phyloP scores from a whole-genome alignment of 163 green algal genomes.

The Scenedesmus sp. region DNA sequence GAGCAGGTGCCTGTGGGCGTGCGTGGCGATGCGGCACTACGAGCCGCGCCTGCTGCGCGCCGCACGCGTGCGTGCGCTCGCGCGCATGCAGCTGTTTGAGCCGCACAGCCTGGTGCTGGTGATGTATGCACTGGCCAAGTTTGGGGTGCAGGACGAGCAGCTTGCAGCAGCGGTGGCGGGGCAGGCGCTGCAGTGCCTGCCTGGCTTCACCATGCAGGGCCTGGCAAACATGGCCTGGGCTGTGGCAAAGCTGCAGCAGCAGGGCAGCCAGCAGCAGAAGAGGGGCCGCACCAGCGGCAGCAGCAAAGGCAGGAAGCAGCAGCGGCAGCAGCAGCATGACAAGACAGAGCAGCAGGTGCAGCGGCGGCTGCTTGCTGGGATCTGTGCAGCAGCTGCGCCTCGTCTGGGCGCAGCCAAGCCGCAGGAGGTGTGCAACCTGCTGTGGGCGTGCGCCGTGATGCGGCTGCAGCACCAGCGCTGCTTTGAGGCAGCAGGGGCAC shows the following conservation, averaged over 20 bases:
- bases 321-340: background rate
- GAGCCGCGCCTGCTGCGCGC: constrained; percentile 50
- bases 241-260: constrained; percentile 19
- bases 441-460: constrained; percentile 47
- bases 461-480: background rate
- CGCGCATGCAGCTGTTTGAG: constrained; percentile 20
- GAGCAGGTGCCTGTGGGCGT: constrained; percentile 23
- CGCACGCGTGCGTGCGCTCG: constrained; percentile 35
- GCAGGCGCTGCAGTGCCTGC: background rate
- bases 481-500: background rate
- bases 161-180: constrained; percentile 18
- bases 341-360: background rate
- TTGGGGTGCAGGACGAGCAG: constrained; percentile 32
- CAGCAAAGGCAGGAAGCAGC: background rate
- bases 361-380: background rate
- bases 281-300: background rate
- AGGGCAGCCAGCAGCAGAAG: background rate
- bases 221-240: constrained; percentile 52
- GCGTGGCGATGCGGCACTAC: constrained; percentile 39
- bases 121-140: constrained; percentile 38
- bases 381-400: background rate
- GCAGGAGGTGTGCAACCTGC: constrained; percentile 52
- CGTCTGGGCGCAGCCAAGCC: background rate
- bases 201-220: constrained; percentile 48
- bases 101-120: constrained; percentile 16